These are phyloP conservation scores for Onygena corvina DNA, from an alignment of 2,329 filamentous ascomycete species.

Conservation along the genomic window DNA sequence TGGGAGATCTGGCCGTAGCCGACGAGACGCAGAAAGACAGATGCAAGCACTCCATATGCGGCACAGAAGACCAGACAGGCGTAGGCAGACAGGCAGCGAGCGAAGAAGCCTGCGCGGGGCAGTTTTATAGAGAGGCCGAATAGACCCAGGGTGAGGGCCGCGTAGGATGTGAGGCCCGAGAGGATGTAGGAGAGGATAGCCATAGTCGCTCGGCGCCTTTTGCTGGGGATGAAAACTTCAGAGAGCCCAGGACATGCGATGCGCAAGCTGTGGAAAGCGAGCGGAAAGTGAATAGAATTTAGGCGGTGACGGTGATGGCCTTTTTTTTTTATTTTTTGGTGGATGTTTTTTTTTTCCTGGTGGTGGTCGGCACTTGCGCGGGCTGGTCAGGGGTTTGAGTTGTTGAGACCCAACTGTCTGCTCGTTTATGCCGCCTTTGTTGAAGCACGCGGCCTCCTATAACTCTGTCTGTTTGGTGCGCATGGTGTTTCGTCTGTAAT, in stretches of 20 bases:
- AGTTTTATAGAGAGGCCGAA: constrained; percentile 34
- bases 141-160: constrained; percentile 44
- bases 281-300: not conserved
- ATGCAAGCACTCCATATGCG: constrained; percentile 62
- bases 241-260: no score
- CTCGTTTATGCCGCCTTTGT: no score
- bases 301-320: no score
- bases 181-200: constrained; percentile 50
- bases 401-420: not conserved
- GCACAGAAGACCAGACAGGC: constrained; percentile 40
- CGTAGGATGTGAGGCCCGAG: constrained; percentile 52
- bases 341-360: no score
- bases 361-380: no score
- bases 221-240: not conserved
- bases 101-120: constrained; percentile 35
- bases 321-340: no score
- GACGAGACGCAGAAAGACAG: constrained; percentile 55
- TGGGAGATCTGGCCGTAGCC: constrained; percentile 69
- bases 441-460: no score
- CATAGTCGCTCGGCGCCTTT: constrained; percentile 33
- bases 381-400: constrained; percentile 1
- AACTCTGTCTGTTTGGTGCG: no score
- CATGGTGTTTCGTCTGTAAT: no score
- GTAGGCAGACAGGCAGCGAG: constrained; percentile 38
- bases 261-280: no score